phyloP scores from a whole-genome alignment of 768 basidiomycete species.

The Pisolithus albus region DNA sequence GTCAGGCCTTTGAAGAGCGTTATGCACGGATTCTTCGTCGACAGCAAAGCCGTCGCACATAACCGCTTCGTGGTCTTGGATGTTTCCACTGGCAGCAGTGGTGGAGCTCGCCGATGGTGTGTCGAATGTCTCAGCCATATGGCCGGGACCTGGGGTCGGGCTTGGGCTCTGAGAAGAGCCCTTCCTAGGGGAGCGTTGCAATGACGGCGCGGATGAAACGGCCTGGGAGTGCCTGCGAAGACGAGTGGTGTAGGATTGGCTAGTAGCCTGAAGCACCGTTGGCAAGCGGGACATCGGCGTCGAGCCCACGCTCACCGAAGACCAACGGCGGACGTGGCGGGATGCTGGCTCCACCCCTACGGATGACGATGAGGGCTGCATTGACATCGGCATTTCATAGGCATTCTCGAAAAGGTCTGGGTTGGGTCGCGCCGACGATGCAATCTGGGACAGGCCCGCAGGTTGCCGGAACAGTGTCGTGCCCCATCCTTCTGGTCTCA shows the following conservation, averaged over 20 bases:
- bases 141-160: constrained; percentile 15
- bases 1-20: constrained; percentile 16
- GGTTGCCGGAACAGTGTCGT: neutral
- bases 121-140: neutral
- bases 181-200: neutral
- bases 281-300: constrained; percentile 20
- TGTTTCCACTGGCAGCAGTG: neutral
- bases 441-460: neutral
- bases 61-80: constrained; percentile 13
- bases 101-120: neutral
- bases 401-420: neutral
- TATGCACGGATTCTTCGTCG: constrained; percentile 24
- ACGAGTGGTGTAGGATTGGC: constrained; percentile 7
- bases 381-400: neutral
- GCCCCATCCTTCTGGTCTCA: neutral
- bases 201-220: constrained; percentile 8
- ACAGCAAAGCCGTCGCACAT: constrained; percentile 21
- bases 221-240: constrained; percentile 15
- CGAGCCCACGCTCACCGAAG: constrained; percentile 18
- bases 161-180: constrained; percentile 18
- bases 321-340: constrained; percentile 27
- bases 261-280: constrained; percentile 11
- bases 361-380: constrained; percentile 4
- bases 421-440: neutral
- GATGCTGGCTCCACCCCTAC: constrained; percentile 22